These are phyloP conservation scores for Fusarium azukiicola DNA, from an alignment of 2,329 filamentous ascomycete genomes.

Conservation along the genomic window DNA sequence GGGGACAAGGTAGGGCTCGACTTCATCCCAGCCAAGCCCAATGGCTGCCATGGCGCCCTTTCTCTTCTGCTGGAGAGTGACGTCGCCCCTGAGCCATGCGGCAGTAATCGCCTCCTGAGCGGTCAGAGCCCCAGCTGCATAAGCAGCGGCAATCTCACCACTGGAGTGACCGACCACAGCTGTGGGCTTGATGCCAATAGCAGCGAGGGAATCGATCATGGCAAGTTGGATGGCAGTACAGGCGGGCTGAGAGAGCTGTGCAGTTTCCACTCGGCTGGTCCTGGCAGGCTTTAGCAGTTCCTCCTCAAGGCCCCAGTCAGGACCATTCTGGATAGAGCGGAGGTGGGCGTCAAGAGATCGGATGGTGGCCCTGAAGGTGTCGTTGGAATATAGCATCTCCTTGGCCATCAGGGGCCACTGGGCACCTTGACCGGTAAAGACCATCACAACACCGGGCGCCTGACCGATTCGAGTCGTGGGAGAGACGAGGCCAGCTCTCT, in stretches of 20 bases:
- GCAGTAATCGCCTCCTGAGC: conserved; percentile 61
- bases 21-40: conserved; percentile 58
- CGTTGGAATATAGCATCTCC: conserved; percentile 45
- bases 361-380: conserved; percentile 32
- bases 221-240: conserved; percentile 69
- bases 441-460: conserved; percentile 37
- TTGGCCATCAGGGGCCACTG: conserved; percentile 60
- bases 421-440: conserved; percentile 63
- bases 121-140: conserved; percentile 62
- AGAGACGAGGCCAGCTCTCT: conserved; percentile 4
- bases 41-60: conserved; percentile 65
- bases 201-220: conserved; percentile 63
- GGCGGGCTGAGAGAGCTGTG: conserved; percentile 61
- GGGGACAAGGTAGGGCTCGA: conserved; percentile 50
- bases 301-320: conserved; percentile 43
- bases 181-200: conserved; percentile 56
- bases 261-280: conserved; percentile 53
- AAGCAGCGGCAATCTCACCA: conserved; percentile 70
- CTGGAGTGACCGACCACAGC: conserved; percentile 67
- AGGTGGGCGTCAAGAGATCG: conserved; percentile 36
- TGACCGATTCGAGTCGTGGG: neutral
- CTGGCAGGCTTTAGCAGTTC: conserved; percentile 42
- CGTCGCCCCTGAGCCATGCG: conserved; percentile 64
- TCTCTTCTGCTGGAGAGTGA: conserved; percentile 17
- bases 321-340: neutral